A percentile compares a stretch with the other conserved stretches of the same genome.
Evolutionary conservation across 257 asterid genomes (phyloP).

Genomic region (Fraxinus americana): DNA sequence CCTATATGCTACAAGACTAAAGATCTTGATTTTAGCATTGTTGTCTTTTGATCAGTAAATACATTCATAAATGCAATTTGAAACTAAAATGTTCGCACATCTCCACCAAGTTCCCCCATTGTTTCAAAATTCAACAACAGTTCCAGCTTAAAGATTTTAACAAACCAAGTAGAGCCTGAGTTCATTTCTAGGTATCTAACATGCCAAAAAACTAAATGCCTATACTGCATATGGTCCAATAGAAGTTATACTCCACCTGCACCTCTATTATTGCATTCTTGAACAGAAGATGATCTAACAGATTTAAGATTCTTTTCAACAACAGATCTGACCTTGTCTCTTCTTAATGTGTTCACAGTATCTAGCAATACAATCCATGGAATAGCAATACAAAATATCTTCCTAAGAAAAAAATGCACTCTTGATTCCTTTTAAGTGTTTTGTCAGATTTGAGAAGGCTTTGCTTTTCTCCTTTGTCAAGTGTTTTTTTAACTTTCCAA

Average conservation of each 20-base stretch:
- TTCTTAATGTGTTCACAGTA: neutral
- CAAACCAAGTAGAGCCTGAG: neutral
- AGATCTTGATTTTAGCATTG: neutral
- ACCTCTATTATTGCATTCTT: neutral
- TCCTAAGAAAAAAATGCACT: neutral
- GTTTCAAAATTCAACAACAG: neutral
- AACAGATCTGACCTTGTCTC: neutral
- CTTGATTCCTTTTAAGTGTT: neutral
- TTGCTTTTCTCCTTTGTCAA: too few relatives aligned
- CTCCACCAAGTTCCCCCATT: neutral
- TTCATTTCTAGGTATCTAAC: neutral
- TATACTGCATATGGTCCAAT: neutral
- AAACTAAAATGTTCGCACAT: neutral
- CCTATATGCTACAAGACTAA: neutral
- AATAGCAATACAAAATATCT: neutral
- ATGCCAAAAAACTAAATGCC: neutral
- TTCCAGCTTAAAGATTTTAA: neutral
- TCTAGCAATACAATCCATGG: neutral
- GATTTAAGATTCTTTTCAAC: neutral
- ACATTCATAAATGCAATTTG: neutral
- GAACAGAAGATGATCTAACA: neutral
- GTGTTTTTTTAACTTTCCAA: too few relatives aligned
- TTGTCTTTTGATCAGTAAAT: neutral
- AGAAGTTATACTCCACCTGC: neutral
- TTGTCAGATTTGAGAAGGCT: too few relatives aligned